phyloP scores from a whole-genome alignment of 805 yeast genomes.

The Monosporozyma yasuniensis region DNA sequence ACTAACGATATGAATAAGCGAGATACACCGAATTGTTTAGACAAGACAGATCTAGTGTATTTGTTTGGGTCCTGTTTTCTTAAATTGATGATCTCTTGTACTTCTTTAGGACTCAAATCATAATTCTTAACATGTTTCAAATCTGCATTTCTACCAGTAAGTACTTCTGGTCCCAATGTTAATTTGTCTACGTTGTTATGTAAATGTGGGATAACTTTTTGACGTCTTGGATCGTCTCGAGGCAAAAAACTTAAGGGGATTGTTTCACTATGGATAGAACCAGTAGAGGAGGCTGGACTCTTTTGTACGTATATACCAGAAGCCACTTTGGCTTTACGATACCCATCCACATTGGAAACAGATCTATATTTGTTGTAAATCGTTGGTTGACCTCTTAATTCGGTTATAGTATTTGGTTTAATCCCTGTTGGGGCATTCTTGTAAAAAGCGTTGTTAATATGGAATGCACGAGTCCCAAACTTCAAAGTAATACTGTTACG shows the following conservation, averaged over 20 bases:
- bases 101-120: conserved; percentile 49
- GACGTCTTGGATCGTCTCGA: conserved; percentile 45
- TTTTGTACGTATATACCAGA: conserved; percentile 54
- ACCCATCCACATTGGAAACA: conserved; percentile 53
- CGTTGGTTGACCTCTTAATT: conserved; percentile 17
- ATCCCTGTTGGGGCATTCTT: conserved; percentile 4
- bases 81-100: conserved; percentile 46
- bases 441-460: neutral
- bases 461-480: neutral
- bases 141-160: conserved; percentile 19
- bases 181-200: conserved; percentile 11
- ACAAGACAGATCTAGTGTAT: conserved; percentile 57
- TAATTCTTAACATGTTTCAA: conserved; percentile 32
- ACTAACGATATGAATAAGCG: conserved; percentile 46
- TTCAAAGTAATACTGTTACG: neutral
- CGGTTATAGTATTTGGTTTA: conserved; percentile 1
- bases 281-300: conserved; percentile 55
- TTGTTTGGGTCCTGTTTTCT: conserved; percentile 49
- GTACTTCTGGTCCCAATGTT: conserved; percentile 36
- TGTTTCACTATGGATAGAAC: conserved; percentile 35
- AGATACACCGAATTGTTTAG: conserved; percentile 48
- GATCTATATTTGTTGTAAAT: conserved; percentile 52
- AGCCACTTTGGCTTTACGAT: conserved; percentile 34
- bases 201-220: conserved; percentile 13
- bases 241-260: conserved; percentile 71